These are phyloP conservation scores for Casuarina glauca DNA, from an alignment of 306 rosid species.

Conservation along the genomic window DNA sequence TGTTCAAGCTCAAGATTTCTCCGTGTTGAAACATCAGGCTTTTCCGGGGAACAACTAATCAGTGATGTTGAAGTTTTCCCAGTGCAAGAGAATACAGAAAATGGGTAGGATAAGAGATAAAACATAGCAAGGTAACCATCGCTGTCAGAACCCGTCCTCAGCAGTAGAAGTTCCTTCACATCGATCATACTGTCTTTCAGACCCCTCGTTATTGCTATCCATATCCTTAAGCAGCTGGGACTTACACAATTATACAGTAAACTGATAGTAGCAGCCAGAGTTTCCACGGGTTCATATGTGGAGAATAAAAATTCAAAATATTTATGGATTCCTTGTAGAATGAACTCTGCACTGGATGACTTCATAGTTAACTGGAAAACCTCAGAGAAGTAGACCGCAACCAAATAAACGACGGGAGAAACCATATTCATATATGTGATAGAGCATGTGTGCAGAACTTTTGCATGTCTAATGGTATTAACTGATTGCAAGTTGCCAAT, in stretches of 20 bases:
- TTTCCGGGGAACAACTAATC: constrained; percentile 31
- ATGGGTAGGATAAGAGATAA: constrained; percentile 65
- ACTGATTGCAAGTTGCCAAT: constrained; percentile 38
- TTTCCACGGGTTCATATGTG: constrained; percentile 54
- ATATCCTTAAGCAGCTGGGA: constrained; percentile 54
- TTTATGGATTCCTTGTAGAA: constrained; percentile 37
- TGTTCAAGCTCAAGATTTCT: constrained; percentile 43
- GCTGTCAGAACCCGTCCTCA: constrained; percentile 47
- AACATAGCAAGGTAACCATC: constrained; percentile 37
- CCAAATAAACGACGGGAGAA: constrained; percentile 69
- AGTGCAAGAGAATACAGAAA: constrained; percentile 41
- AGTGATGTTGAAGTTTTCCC: constrained; percentile 36
- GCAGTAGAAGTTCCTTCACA: constrained; percentile 35
- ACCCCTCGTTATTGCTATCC: constrained; percentile 63
- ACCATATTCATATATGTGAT: constrained; percentile 73
- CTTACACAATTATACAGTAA: constrained; percentile 50
- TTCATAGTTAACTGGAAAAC: constrained; percentile 43
- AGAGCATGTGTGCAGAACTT: constrained; percentile 34
- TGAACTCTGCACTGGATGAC: constrained; percentile 29
- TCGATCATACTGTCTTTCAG: constrained; percentile 42
- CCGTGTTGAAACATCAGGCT: constrained; percentile 30
- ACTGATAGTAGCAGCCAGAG: constrained; percentile 39
- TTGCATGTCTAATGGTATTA: constrained; percentile 36
- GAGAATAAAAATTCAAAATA: constrained; percentile 62
- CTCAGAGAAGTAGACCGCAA: constrained; percentile 53